Evolutionary conservation across 352 stramenopile species (phyloP).

Genomic region (Phytophthora vignae): DNA sequence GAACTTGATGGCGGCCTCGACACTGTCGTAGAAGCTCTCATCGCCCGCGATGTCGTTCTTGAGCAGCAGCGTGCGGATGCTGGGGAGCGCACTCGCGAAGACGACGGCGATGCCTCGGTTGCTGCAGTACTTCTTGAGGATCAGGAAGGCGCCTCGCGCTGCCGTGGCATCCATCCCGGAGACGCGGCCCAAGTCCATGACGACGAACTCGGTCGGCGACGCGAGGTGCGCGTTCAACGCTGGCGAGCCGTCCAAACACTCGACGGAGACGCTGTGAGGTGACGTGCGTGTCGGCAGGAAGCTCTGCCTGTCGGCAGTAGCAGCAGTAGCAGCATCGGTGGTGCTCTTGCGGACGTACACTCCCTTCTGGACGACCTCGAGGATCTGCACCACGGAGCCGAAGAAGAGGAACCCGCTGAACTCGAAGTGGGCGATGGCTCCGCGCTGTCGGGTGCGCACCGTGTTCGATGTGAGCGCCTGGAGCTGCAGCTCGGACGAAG

Average conservation of each 20-base stretch:
- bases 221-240: slow-evolving; percentile 38
- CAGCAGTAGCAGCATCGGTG: slow-evolving; percentile 36
- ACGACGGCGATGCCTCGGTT: slow-evolving; percentile 59
- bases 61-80: slow-evolving; percentile 60
- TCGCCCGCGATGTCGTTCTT: slow-evolving; percentile 69
- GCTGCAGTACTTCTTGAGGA: slow-evolving; percentile 75
- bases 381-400: slow-evolving; percentile 73
- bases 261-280: slow-evolving; percentile 41
- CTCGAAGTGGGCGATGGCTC: slow-evolving; percentile 70
- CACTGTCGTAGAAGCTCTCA: slow-evolving; percentile 55
- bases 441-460: slow-evolving; percentile 49
- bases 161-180: slow-evolving; percentile 87
- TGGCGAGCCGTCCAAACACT: slow-evolving; percentile 68
- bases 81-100: slow-evolving; percentile 57
- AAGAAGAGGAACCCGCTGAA: slow-evolving; percentile 87
- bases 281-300: slow-evolving; percentile 41
- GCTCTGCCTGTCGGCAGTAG: too few species aligned
- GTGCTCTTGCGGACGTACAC: slow-evolving; percentile 56
- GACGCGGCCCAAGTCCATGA: slow-evolving; percentile 86
- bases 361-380: slow-evolving; percentile 70
- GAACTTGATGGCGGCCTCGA: slow-evolving; percentile 63
- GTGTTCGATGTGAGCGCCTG: slow-evolving; percentile 51
- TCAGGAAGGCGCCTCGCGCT: slow-evolving; percentile 73
- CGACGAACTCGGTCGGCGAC: slow-evolving; percentile 69
- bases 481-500: not conserved